Conservation (phyloP, 129 eudicot genomes). For the Flaveria bidentis region DNA sequence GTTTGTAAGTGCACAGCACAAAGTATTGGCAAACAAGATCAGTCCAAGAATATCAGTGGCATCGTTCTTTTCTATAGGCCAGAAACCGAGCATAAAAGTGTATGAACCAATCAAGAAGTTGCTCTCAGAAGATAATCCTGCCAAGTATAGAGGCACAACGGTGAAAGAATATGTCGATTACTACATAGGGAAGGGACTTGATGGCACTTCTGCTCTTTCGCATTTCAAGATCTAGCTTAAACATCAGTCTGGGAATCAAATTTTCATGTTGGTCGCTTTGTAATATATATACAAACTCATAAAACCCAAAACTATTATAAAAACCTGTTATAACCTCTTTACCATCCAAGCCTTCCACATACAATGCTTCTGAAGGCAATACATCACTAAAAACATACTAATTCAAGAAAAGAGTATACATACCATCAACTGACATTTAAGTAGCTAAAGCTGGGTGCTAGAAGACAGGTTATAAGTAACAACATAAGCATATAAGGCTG, state of each 20-base stretch:
- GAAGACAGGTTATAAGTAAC: background rate
- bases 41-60: constrained; percentile 67
- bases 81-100: constrained; percentile 8
- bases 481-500: background rate
- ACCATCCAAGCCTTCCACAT: background rate
- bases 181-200: constrained; percentile 31
- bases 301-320: background rate
- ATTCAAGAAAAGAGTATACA: background rate
- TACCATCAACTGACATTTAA: background rate
- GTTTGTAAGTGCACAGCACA: constrained; percentile 57
- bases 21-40: constrained; percentile 48
- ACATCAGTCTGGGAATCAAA: background rate
- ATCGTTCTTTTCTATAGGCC: constrained; percentile 37
- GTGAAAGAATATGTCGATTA: constrained; percentile 27
- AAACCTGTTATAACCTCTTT: background rate
- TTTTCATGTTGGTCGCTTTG: background rate
- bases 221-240: constrained; percentile 42
- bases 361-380: background rate
- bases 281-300: background rate
- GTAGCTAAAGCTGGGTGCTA: background rate
- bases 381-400: constrained; percentile 4
- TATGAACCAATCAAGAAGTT: constrained; percentile 60
- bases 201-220: constrained; percentile 38
- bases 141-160: constrained; percentile 47
- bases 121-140: constrained; percentile 48